Evolutionary conservation across 805 yeast genomes (phyloP).

Genomic region (Myxozyma melibiosi): DNA sequence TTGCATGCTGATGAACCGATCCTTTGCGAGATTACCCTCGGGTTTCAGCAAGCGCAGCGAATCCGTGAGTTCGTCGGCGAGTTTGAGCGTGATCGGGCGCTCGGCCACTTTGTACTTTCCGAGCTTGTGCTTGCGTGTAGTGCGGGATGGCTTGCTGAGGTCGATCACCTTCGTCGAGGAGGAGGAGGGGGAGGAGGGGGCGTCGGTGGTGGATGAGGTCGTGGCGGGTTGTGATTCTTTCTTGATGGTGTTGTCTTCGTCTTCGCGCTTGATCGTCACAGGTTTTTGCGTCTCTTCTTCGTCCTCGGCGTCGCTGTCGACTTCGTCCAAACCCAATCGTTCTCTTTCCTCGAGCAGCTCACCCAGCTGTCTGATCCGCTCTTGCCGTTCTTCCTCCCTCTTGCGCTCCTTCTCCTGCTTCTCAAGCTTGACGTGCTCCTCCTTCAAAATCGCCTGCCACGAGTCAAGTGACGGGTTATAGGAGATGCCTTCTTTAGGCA

Average conservation of each 20-base stretch:
- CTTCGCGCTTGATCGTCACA: constrained; percentile 57
- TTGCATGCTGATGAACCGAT: constrained; percentile 79
- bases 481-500: constrained; percentile 86
- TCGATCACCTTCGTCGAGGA: constrained; percentile 51
- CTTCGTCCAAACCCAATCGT: constrained; percentile 46
- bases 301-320: constrained; percentile 41
- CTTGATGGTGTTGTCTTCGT: constrained; percentile 57
- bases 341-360: constrained; percentile 62
- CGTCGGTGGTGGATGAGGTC: background rate
- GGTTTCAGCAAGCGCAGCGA: constrained; percentile 83
- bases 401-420: constrained; percentile 59
- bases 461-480: constrained; percentile 85
- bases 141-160: constrained; percentile 39
- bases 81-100: constrained; percentile 67
- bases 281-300: constrained; percentile 62
- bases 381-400: constrained; percentile 62
- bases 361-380: constrained; percentile 65
- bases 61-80: constrained; percentile 84
- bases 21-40: constrained; percentile 84
- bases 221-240: constrained; percentile 42
- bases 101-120: constrained; percentile 43
- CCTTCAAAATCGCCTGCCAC: constrained; percentile 73
- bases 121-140: constrained; percentile 34
- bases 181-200: no score
- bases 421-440: constrained; percentile 68